Evolutionary conservation across 495 filamentous ascomycete species (phyloP), one percentile per base, ranked within the genome.

Genomic region (Pseudotulostoma volvatum): DNA sequence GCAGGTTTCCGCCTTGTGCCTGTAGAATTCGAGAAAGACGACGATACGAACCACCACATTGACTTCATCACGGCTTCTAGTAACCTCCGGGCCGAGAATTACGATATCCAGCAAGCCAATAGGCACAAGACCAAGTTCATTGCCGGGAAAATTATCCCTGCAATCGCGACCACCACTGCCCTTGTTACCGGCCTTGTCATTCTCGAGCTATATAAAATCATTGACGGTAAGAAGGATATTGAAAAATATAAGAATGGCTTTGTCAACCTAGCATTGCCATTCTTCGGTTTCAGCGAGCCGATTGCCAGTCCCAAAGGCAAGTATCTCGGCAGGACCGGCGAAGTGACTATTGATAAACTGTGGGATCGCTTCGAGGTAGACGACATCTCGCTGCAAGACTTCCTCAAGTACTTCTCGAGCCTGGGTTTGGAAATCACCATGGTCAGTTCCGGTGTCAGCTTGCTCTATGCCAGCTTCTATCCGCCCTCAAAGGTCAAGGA

Each of bases 191-290:
- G 92, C 38, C 67, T 99, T 21, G 87, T 96, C 33, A 68, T 87
- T 36, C 64, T 96, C 28, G 92, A 99, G 66, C 66, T 96, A 19
- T 94, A 81, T 76, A 99, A 99, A 74, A 73, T 99, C 46, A 67
- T 96, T 31, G 92, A 95, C 56, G 90, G 87, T 48, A 93, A 99
- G 66, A 71, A 64, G 11, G 82, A 96, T 45, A 80, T 95, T 47
- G 88, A 94, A 58, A 82, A 95, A 49, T 99, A 88, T 71, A 96
- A 96, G 71, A 99, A 99, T 59, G 92, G 92, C 17, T 99, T 99
- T 55, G 63, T 96, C 56, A 99, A 99, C 64, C 67, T 99, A 41
- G 92, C 92, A 4, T 71, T 99, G 34, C 90, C 90, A 5, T 95
- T 96, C 71, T 86, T 96, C 44, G 88, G 87, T 14, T 99, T 96